Evolutionary conservation across 1,139 yeast species (phyloP), one percentile per base, ranked within the genome.

Genomic region (Geotrichum phurueaensis): DNA sequence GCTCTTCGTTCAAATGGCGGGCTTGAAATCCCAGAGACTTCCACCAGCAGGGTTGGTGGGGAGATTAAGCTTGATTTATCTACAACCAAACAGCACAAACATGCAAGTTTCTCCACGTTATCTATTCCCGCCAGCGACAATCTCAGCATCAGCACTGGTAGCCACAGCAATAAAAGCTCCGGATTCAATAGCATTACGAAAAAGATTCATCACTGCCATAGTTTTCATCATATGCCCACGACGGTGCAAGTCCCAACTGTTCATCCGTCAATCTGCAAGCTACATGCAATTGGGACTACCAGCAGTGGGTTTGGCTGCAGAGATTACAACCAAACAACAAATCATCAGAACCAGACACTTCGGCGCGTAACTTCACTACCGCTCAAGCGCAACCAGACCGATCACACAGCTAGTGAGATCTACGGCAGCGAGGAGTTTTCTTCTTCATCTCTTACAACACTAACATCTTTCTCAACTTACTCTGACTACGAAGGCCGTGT

Each of bases 161-260:
- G n/a, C n/a, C n/a, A n/a, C n/a, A n/a, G n/a, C n/a, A n/a, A n/a
- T n/a, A n/a, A n/a, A n/a, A n/a, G n/a, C n/a, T n/a, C n/a, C n/a
- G n/a, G n/a, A n/a, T n/a, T n/a, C 20, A 54, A 63, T 22, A 60
- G 67, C 9, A 68, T 67, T 49, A 61, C 23, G n/a, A 10, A 51
- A 3, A 9, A 18, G 27, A 10, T 23, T 4, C n/a, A 33, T 4
- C n/a, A 33, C 6, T 45, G 20, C 48, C 25, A 45, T 20, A 27
- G 13, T 22, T 33, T 27, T 12, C 27, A 33, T 5, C 15, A 18
- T 5, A 9, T 36, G 48, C 54, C 54, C 5, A 48, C 54, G 18
- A 12, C 22, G 20, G 12, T 27, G n/a, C 39, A 49, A 25, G 20
- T 27, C 22, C 3, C 55, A 3, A 53, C 20, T 12, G 22, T 54